These are phyloP conservation scores for Fusarium sp. DNA, from an alignment of 2,329 filamentous ascomycete genomes.

Conservation along the genomic window DNA sequence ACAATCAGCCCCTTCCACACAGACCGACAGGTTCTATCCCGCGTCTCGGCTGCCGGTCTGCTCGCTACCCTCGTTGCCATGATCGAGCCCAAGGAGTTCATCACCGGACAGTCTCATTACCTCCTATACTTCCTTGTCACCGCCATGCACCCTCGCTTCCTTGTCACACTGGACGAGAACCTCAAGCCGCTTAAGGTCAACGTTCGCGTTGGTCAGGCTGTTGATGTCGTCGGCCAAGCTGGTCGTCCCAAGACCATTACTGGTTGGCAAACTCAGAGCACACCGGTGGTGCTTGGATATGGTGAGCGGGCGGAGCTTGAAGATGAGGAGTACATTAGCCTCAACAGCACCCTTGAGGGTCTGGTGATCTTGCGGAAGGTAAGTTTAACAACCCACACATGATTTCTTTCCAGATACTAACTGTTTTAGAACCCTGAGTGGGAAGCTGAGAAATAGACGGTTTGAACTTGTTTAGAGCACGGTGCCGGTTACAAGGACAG, in stretches of 20 bases:
- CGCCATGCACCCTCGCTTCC: slow-evolving; percentile 95
- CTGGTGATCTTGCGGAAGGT: slow-evolving; percentile 98
- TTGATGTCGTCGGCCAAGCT: slow-evolving; percentile 97
- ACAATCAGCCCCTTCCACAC: slow-evolving; percentile 99
- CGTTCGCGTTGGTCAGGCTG: slow-evolving; percentile 95
- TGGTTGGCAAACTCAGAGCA: slow-evolving; percentile 99
- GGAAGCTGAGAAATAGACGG: slow-evolving; percentile 53
- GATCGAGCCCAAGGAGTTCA: slow-evolving; percentile 92
- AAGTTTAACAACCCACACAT: slow-evolving; percentile 49
- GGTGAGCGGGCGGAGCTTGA: slow-evolving; percentile 97
- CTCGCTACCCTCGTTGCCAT: slow-evolving; percentile 91
- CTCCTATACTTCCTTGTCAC: slow-evolving; percentile 97
- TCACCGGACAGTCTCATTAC: slow-evolving; percentile 79
- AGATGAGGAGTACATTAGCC: slow-evolving; percentile 94
- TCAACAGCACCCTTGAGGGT: slow-evolving; percentile 92
- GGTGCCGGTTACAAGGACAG: slow-evolving; percentile 34
- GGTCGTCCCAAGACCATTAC: slow-evolving; percentile 99
- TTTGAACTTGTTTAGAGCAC: slow-evolving; percentile 34
- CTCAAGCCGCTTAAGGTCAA: slow-evolving; percentile 95
- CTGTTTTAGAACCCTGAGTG: slow-evolving; percentile 53
- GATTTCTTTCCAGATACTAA: not conserved
- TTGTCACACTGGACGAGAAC: slow-evolving; percentile 95
- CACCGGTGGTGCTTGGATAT: slow-evolving; percentile 93
- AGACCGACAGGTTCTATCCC: slow-evolving; percentile 93
- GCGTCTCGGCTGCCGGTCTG: slow-evolving; percentile 88